A percentile compares a stretch with the other conserved stretches of the same genome.
phyloP scores from a whole-genome alignment of 129 eudicot genomes.

The Flaveria trinervia region DNA sequence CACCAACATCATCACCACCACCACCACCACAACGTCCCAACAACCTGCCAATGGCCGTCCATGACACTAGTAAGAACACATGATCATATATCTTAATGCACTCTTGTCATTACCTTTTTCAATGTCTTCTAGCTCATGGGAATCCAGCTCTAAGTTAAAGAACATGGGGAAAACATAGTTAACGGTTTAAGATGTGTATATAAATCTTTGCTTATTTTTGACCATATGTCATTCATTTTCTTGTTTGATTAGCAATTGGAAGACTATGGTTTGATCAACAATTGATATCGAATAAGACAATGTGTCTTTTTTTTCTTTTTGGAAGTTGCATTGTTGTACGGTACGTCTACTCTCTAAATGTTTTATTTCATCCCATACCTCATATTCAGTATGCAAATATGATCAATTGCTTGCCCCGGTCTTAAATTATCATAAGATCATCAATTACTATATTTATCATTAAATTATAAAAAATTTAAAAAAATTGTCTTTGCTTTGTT shows the following conservation, averaged over 20 bases:
- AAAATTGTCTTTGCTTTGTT: neutral
- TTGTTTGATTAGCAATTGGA: constrained; percentile 25
- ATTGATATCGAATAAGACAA: constrained; percentile 21
- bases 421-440: neutral
- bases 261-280: constrained; percentile 35
- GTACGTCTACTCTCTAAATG: neutral
- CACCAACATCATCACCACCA: neutral
- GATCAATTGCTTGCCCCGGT: neutral
- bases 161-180: neutral
- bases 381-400: constrained; percentile 5
- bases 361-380: neutral
- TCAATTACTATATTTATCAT: neutral
- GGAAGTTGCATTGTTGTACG: constrained; percentile 11
- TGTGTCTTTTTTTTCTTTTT: constrained; percentile 14
- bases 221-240: constrained; percentile 7
- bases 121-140: constrained; percentile 15
- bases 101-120: constrained; percentile 15
- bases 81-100: neutral
- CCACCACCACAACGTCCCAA: neutral
- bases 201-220: constrained; percentile 18
- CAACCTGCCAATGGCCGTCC: constrained; percentile 20
- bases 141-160: constrained; percentile 13
- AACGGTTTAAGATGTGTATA: neutral
- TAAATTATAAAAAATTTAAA: neutral
- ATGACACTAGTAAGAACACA: neutral